Evolutionary conservation across 805 yeast genomes (phyloP), one percentile per base, ranked within the genome.

Genomic region (Ogataea parapolymorpha): DNA sequence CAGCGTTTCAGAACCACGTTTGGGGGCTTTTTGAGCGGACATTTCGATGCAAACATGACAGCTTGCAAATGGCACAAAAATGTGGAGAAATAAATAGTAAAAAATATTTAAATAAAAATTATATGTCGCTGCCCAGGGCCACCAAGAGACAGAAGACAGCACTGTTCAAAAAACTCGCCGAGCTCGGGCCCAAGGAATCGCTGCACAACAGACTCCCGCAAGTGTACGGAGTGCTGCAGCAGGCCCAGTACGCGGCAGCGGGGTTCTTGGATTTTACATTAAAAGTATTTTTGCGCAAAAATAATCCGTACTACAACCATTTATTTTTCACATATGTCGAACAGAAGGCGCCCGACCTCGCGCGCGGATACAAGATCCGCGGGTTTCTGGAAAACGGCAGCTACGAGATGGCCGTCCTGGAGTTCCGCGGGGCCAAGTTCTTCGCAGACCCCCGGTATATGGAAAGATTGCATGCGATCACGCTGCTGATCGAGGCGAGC

Each of bases 401-500:
- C 26, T 57, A 58, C 36, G 61, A 56, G 32, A 37, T 41, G 35
- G 63, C 65, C 2, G 27, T 47, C 1, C 42, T 28, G 3, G n/a
- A 34, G 12, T 54, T 56, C 28, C 48, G 54, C 55, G 25, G 37
- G 2, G 18, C 44, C n/a, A 29, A 27, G n/a, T 6, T 23, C 10
- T 18, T 37, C 4, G 32, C 16, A 4, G 23, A 23, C 4, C 35
- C 34, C 3, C 31, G 28, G 15, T 5, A 42, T 2, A 28, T 46
- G 14, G 41, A 23, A 4, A 25, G 28, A 2, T 32, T 54, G 12
- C 36, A 41, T n/a, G 44, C 46, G 4, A 42, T 47, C 32, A 16
- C 18, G 12, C 36, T 60, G 1, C 24, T 59, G n/a, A 32, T 40
- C 25, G 20, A 27, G 35, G 61, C 63, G 2, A 42, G 48, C 24